phyloP scores from a whole-genome alignment of 2,329 filamentous ascomycete genomes.

The Phialocephala subalpina region DNA sequence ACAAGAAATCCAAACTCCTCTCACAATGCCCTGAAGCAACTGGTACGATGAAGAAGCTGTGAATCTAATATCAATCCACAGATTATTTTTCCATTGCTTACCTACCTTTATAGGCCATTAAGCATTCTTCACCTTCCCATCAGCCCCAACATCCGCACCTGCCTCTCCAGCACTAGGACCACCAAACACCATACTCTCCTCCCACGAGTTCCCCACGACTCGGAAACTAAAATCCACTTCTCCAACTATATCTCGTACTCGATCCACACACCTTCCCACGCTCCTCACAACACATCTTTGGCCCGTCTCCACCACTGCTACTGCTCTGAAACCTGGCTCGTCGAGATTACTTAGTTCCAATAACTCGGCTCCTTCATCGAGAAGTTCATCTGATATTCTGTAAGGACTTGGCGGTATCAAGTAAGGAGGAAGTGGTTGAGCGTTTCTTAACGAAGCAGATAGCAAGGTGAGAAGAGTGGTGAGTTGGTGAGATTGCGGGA shows the following conservation, averaged over 20 bases:
- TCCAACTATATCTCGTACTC: conserved; percentile 71
- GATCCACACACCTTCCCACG: conserved; percentile 65
- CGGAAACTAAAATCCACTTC: conserved; percentile 68
- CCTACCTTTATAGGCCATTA: too few species aligned
- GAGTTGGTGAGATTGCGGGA: conserved; percentile 67
- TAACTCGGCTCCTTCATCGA: conserved; percentile 63
- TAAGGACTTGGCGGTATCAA: conserved; percentile 67
- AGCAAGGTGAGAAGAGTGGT: conserved; percentile 73
- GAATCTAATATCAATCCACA: too few species aligned
- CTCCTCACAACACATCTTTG: conserved; percentile 63
- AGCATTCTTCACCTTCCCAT: conserved; percentile 6
- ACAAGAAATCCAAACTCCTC: too few species aligned
- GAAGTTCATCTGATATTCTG: conserved; percentile 62
- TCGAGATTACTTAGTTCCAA: conserved; percentile 69
- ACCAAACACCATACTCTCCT: neutral
- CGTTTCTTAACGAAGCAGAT: conserved; percentile 70
- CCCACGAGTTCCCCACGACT: neutral
- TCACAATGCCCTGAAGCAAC: too few species aligned
- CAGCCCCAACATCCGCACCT: neutral
- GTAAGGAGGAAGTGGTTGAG: conserved; percentile 74
- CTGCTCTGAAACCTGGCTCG: conserved; percentile 75
- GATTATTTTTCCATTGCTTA: too few species aligned
- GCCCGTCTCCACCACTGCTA: conserved; percentile 74
- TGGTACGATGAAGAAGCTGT: too few species aligned
- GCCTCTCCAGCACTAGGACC: neutral